phyloP scores from a whole-genome alignment of 2,329 filamentous ascomycete species.

The Curvularia lunata region DNA sequence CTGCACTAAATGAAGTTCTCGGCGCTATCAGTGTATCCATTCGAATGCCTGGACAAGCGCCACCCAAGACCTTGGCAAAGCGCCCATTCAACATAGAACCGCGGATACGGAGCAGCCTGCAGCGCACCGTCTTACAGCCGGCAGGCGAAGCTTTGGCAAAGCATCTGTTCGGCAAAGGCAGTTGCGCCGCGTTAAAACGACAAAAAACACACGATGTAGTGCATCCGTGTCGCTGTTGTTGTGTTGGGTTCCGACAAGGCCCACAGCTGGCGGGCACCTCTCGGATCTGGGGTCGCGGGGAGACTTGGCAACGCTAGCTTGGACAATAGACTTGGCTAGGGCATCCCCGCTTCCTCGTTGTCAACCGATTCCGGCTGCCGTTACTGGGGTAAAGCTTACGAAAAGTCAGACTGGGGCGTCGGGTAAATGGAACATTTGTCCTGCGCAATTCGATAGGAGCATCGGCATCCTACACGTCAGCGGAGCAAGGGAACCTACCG shows the following conservation, averaged over 20 bases:
- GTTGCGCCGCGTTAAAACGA: background rate
- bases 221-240: background rate
- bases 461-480: constrained; percentile 10
- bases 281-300: constrained; percentile 16
- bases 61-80: constrained; percentile 49
- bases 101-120: constrained; percentile 31
- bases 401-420: constrained; percentile 25
- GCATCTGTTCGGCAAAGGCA: constrained; percentile 12
- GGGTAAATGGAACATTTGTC: constrained; percentile 42
- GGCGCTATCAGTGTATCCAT: constrained; percentile 35
- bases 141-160: constrained; percentile 37
- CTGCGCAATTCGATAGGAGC: constrained; percentile 33
- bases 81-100: constrained; percentile 24
- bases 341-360: constrained; percentile 9
- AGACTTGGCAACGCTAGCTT: constrained; percentile 19
- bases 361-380: constrained; percentile 18
- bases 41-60: constrained; percentile 35
- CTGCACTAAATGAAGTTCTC: constrained; percentile 32
- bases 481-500: constrained; percentile 28
- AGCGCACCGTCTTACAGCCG: constrained; percentile 22
- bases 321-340: constrained; percentile 9
- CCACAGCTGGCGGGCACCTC: constrained; percentile 1
- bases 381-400: constrained; percentile 26
- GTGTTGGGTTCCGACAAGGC: constrained; percentile 1
- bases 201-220: background rate